Evolutionary conservation across 148 eudicot genomes (phyloP).

Genomic region (Rhododendron griersonianum): DNA sequence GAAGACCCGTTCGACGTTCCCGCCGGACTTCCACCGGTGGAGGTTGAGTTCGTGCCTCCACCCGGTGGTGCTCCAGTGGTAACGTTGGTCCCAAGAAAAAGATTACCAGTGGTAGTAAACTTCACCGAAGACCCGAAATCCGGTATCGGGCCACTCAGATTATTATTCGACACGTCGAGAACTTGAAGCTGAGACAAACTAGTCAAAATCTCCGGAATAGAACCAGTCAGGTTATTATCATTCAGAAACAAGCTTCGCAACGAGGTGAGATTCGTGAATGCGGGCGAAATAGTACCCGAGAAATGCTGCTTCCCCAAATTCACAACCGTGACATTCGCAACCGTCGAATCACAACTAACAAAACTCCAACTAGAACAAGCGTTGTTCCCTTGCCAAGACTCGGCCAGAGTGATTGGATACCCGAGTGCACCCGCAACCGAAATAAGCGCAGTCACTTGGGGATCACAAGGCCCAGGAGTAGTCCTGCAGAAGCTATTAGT

Average conservation of each 20-base stretch:
- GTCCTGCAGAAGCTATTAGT: conserved; percentile 42
- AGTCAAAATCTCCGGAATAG: conserved; percentile 38
- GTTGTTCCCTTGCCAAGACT: conserved; percentile 55
- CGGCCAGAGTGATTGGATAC: conserved; percentile 48
- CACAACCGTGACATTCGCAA: conserved; percentile 26
- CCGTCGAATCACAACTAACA: conserved; percentile 33
- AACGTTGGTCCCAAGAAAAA: conserved; percentile 22
- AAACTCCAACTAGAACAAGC: conserved; percentile 48
- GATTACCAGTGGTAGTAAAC: conserved; percentile 31
- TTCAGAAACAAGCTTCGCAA: conserved; percentile 41
- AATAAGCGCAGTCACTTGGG: conserved; percentile 51
- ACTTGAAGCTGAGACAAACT: conserved; percentile 31
- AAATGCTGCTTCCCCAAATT: conserved; percentile 39
- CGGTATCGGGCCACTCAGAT: conserved; percentile 42
- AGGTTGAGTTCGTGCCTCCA: conserved; percentile 16
- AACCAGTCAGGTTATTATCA: conserved; percentile 51
- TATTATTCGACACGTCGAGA: conserved; percentile 52
- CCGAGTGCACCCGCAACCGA: conserved; percentile 39
- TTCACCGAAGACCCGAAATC: conserved; percentile 27
- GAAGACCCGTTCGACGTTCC: conserved; percentile 22
- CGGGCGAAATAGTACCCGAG: conserved; percentile 47
- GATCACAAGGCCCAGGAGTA: conserved; percentile 49
- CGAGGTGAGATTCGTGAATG: conserved; percentile 38
- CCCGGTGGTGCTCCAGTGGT: conserved; percentile 13
- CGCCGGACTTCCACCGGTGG: not conserved